Evolutionary conservation across 352 stramenopile species (phyloP), one percentile per base, ranked within the genome.

Genomic region (Phytophthora cactorum): DNA sequence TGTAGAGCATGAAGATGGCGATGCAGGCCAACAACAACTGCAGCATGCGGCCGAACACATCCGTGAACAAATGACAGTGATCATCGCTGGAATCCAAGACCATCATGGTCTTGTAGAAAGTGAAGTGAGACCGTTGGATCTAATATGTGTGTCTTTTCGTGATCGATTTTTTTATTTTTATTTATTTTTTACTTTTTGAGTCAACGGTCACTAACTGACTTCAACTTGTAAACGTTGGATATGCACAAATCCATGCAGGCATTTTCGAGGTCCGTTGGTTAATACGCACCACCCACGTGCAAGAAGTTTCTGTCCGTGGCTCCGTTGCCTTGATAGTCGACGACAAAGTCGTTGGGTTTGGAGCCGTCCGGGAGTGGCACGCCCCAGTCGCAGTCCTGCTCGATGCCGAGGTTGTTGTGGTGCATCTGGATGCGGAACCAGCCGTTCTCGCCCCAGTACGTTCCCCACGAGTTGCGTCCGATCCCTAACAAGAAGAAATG

Each of bases 341-440:
- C 50, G 49, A 70, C 70, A 58, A 79, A 79, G 59, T 79, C 72
- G 17, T 63, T 28, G 1, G 88, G 88, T 69, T 93, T 91, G 10
- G 85, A 91, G 47, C 88, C 85, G 52, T 93, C 84, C 11, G 88
- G 81, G 22, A 96, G 84, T 3, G 89, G 89, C 11, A 97, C 88
- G 29, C 89, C 89, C 89, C 89, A 97, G 81, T 95, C 88, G 43
- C 89, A 97, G 64, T 95, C 88, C 58, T 86, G 65, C 69, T 97
- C 91, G 54, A 97, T 97, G 38, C 83, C 88, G 45, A 97, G 67
- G 70, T 97, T 96, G 78, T 97, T 89, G 75, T 93, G 84, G 69
- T 96, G 85, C 81, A 94, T 96, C 56, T 88, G 63, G 52, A 98
- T 97, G 55, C 87, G 82, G 80, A 97, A 97, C 88, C 91, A 98